These are phyloP conservation scores for Citrus inodora DNA, from an alignment of 345 rosid species.

Conservation along the genomic window DNA sequence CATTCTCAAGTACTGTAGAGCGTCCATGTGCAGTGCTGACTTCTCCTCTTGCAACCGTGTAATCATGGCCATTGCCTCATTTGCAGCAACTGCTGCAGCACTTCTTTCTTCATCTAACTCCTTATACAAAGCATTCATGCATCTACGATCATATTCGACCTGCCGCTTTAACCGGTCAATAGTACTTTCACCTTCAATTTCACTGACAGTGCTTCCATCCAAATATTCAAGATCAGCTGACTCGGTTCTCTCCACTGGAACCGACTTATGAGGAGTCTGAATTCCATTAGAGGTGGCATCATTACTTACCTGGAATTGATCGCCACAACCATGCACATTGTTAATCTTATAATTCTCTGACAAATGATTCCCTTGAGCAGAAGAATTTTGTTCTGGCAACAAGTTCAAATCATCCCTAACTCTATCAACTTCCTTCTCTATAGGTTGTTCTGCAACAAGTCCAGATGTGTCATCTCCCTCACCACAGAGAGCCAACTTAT, in stretches of 20 bases:
- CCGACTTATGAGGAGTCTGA: conserved; percentile 31
- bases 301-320: conserved; percentile 28
- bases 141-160: conserved; percentile 45
- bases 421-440: conserved; percentile 28
- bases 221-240: conserved; percentile 46
- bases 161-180: conserved; percentile 51
- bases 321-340: conserved; percentile 19
- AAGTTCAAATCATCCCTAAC: conserved; percentile 32
- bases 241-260: conserved; percentile 34
- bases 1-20: conserved; percentile 78
- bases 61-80: conserved; percentile 89
- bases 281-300: conserved; percentile 26
- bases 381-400: conserved; percentile 23
- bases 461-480: conserved; percentile 29
- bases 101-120: conserved; percentile 79
- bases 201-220: conserved; percentile 50
- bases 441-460: conserved; percentile 31
- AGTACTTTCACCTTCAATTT: conserved; percentile 54
- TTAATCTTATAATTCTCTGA: conserved; percentile 29
- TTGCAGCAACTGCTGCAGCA: conserved; percentile 60
- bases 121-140: conserved; percentile 40
- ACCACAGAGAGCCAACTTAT: conserved; percentile 22
- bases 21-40: conserved; percentile 79
- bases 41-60: conserved; percentile 82
- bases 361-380: conserved; percentile 20